Base-by-base conservation (phyloP, 352 stramenopile species). In the Blastocystis sp. region DNA sequence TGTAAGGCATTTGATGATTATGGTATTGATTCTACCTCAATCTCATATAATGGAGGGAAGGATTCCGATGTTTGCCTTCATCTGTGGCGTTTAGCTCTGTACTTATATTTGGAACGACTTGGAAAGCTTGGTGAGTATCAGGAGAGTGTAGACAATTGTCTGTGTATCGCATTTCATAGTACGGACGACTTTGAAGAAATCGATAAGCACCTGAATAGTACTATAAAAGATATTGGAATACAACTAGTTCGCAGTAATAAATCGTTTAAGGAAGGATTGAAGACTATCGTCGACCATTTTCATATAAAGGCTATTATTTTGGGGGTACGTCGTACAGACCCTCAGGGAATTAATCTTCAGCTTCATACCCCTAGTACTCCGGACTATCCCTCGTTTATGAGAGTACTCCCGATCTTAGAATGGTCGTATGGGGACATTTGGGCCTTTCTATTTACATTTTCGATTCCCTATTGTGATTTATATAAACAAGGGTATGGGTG, bases 351-450 rank as follows among this genome's bases (percentile, higher is more conserved):
- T 2, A 30, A 30, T 57, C 54, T 89, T 24, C n/a, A 30, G 19
- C 24, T n/a, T 4, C 62, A 58, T 27, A 56, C 78, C 9, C 57
- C 56, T 19, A 89, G 78, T 30, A 64, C 78, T 56, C 30, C 78
- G 0, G 78, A 62, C 17, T 89, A 51, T 40, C 78, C 78, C 19
- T 30, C 78, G n/a, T 89, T 89, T 51, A 89, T 89, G 58, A 48
- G 78, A 17, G 24, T 89, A 13, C 30, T 89, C 13, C 78, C 78
- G 13, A 37, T 89, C 2, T 19, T 89, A 3, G 15, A 89, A 2
- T 89, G 78, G 78, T 77, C 78, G 24, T 89, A 89, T 37, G 78
- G 78, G 6, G 78, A 89, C 30, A 57, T 89, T 11, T 89, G 78
- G 78, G 22, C n/a, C 15, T 89, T 89, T 48, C 24, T 89, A 17